Conservation (phyloP, 2,329 filamentous ascomycete genomes). For the Pseudogymnoascus sp. region DNA sequence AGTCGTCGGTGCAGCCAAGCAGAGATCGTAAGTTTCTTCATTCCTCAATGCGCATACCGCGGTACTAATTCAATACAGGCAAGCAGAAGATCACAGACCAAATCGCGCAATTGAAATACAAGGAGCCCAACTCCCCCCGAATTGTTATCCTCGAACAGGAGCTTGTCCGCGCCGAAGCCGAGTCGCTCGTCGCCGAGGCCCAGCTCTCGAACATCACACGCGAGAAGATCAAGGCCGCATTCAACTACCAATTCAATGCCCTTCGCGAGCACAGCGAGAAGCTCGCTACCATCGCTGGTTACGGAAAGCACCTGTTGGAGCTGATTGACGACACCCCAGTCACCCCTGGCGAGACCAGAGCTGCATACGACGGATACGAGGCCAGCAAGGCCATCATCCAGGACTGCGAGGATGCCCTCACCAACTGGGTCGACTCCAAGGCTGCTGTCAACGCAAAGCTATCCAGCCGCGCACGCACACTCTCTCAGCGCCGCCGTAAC, state of each 20-base stretch:
- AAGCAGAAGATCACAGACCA: conserved; percentile 99
- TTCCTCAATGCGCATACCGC: not conserved
- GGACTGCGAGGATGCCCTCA: conserved; percentile 94
- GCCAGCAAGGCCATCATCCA: conserved; percentile 98
- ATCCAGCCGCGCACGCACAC: conserved; percentile 75
- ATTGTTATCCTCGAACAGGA: conserved; percentile 98
- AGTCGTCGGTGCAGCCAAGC: conserved; percentile 95
- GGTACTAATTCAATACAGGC: conserved; percentile 41
- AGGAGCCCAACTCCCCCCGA: conserved; percentile 95
- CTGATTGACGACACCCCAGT: conserved; percentile 94
- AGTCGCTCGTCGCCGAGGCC: conserved; percentile 96
- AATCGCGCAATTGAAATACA: conserved; percentile 98
- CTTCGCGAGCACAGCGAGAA: conserved; percentile 97
- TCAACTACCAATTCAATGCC: conserved; percentile 96
- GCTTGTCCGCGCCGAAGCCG: conserved; percentile 93
- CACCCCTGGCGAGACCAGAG: conserved; percentile 90
- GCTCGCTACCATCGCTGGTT: conserved; percentile 93
- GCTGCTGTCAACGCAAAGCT: conserved; percentile 82
- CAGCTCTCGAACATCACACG: conserved; percentile 99
- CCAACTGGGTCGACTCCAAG: conserved; percentile 91
- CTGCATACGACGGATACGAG: conserved; percentile 96
- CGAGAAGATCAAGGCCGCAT: conserved; percentile 97
- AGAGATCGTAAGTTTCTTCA: conserved; percentile 66
- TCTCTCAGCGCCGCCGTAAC: conserved; percentile 75
- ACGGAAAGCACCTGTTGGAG: conserved; percentile 96